Conservation (phyloP, 495 filamentous ascomycete species). For the Xylaria venustula region DNA sequence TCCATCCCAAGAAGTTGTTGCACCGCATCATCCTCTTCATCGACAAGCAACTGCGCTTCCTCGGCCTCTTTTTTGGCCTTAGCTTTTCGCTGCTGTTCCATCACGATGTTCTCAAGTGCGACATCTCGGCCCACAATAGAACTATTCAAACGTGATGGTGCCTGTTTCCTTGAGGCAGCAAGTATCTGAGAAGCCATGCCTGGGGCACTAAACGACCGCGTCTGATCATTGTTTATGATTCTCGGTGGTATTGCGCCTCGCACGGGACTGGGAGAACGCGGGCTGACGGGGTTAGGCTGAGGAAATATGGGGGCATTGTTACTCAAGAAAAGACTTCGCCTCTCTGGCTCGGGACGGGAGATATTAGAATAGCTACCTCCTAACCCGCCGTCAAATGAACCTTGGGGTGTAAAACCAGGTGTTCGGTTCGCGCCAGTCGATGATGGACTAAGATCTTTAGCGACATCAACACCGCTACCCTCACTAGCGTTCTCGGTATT, state of each 20-base stretch:
- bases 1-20: conserved; percentile 49
- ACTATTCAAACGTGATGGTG: conserved; percentile 19
- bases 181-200: conserved; percentile 48
- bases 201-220: conserved; percentile 59
- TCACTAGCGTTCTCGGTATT: conserved; percentile 49
- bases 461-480: conserved; percentile 63
- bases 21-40: conserved; percentile 57
- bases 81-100: conserved; percentile 38
- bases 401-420: conserved; percentile 60
- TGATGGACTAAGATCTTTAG: conserved; percentile 63
- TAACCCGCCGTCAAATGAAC: conserved; percentile 61
- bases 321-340: conserved; percentile 55
- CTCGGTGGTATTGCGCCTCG: conserved; percentile 51
- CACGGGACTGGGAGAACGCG: conserved; percentile 78
- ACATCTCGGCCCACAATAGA: conserved; percentile 22
- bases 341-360: conserved; percentile 41
- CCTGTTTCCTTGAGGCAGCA: conserved; percentile 25
- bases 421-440: conserved; percentile 49
- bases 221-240: conserved; percentile 48
- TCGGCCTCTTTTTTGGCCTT: conserved; percentile 48
- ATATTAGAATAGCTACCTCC: conserved; percentile 44
- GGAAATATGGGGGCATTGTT: conserved; percentile 55
- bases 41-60: conserved; percentile 47
- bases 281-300: conserved; percentile 58
- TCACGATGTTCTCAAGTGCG: conserved; percentile 35